phyloP scores from a whole-genome alignment of 805 yeast species.

The Candida glaebosa region DNA sequence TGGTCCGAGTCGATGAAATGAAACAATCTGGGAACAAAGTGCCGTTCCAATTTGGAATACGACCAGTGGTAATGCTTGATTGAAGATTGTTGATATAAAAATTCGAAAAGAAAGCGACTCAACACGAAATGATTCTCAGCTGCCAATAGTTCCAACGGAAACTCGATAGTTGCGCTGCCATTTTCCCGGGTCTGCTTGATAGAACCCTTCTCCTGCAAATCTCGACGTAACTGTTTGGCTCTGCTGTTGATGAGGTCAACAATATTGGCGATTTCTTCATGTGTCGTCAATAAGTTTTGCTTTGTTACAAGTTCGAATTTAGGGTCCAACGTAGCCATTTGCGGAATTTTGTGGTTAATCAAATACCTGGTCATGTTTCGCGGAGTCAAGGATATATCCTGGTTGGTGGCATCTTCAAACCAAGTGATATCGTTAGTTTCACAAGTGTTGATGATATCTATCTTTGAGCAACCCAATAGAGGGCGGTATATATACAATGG shows the following conservation, averaged over 20 bases:
- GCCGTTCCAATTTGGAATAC: constrained; percentile 35
- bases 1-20: constrained; percentile 5
- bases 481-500: constrained; percentile 46
- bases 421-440: constrained; percentile 39
- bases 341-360: constrained; percentile 21
- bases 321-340: constrained; percentile 4
- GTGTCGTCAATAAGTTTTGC: constrained; percentile 11
- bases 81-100: constrained; percentile 26
- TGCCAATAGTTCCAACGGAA: constrained; percentile 10
- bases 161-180: constrained; percentile 9
- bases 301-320: constrained; percentile 8
- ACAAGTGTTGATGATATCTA: constrained; percentile 46
- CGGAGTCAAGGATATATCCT: constrained; percentile 48
- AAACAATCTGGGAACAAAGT: constrained; percentile 24
- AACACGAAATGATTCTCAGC: constrained; percentile 14
- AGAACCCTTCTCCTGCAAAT: constrained; percentile 2
- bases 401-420: constrained; percentile 72
- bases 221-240: constrained; percentile 7
- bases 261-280: constrained; percentile 7
- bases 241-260: constrained; percentile 6
- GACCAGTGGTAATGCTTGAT: constrained; percentile 36
- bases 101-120: constrained; percentile 28
- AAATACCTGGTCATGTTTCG: constrained; percentile 55
- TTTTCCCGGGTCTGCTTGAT: constrained; percentile 4
- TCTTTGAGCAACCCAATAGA: constrained; percentile 44